Percentiles rank a stretch among this genome's conserved stretches.
Evolutionary conservation across 345 rosid species (phyloP).

Genomic region (Cardamine resedifolia): DNA sequence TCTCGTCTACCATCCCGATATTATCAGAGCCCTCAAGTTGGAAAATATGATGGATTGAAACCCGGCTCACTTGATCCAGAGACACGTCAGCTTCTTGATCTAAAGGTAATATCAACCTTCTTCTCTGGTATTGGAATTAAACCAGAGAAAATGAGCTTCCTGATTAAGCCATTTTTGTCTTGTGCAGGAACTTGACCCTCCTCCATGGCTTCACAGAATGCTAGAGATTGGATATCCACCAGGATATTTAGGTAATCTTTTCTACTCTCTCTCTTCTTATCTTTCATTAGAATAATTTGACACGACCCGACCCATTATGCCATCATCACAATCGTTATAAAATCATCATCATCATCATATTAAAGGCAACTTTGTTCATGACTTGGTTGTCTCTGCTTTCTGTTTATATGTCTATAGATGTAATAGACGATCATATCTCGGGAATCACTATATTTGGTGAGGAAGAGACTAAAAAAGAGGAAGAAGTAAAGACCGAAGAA

Average conservation of each 20-base stretch:
- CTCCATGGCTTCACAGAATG: slow-evolving; percentile 98
- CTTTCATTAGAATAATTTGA: neutral
- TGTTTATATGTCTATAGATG: slow-evolving; percentile 41
- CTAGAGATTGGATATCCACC: slow-evolving; percentile 96
- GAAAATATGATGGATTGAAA: slow-evolving; percentile 84
- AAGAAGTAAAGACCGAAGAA: slow-evolving; percentile 57
- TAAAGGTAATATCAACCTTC: slow-evolving; percentile 57
- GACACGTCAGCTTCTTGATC: slow-evolving; percentile 74
- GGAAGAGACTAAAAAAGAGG: slow-evolving; percentile 49
- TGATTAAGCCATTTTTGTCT: neutral
- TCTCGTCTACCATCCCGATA: slow-evolving; percentile 63
- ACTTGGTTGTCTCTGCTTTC: neutral
- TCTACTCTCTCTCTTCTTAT: neutral
- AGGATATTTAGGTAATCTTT: slow-evolving; percentile 73
- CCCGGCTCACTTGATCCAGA: slow-evolving; percentile 85
- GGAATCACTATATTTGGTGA: slow-evolving; percentile 79
- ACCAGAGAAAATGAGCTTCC: neutral
- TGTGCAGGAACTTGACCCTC: slow-evolving; percentile 93
- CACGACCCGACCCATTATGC: too few species aligned
- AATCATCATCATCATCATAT: slow-evolving; percentile 10
- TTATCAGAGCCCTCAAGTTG: slow-evolving; percentile 64
- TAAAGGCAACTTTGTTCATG: neutral
- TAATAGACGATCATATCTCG: slow-evolving; percentile 62
- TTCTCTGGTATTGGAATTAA: neutral
- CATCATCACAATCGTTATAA: too few species aligned